Evolutionary conservation across 2,329 filamentous ascomycete genomes (phyloP).

Genomic region (Elsinoe batatas): DNA sequence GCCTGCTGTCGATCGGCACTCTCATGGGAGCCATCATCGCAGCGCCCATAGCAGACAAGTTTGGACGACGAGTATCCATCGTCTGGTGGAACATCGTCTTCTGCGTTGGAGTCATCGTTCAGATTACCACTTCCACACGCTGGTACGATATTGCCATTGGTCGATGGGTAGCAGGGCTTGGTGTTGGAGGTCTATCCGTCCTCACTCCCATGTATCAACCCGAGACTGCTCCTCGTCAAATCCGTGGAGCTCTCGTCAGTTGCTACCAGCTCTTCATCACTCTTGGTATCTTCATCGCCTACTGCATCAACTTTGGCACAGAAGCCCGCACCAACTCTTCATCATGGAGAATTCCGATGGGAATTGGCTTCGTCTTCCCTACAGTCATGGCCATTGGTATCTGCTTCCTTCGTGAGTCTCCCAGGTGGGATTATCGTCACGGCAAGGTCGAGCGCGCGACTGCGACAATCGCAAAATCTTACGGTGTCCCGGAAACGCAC

Average conservation of each 20-base stretch:
- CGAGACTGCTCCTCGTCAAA: constrained; percentile 9
- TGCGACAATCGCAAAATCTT: constrained; percentile 43
- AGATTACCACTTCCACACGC: constrained; percentile 46
- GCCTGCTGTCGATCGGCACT: constrained; percentile 49
- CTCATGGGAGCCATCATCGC: constrained; percentile 48
- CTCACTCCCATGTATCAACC: constrained; percentile 59
- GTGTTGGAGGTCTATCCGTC: constrained; percentile 55
- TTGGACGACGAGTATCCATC: constrained; percentile 54
- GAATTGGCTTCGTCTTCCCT: constrained; percentile 48
- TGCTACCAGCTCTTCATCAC: constrained; percentile 63
- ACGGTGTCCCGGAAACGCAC: constrained; percentile 48
- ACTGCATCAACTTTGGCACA: constrained; percentile 51
- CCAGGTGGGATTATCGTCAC: constrained; percentile 49
- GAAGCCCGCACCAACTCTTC: constrained; percentile 37
- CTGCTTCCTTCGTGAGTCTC: constrained; percentile 46
- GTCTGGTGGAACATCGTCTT: constrained; percentile 54
- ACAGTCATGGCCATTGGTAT: constrained; percentile 46
- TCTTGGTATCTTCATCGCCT: constrained; percentile 50
- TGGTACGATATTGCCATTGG: constrained; percentile 60
- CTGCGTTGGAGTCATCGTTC: constrained; percentile 54
- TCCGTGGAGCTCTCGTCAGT: constrained; percentile 23
- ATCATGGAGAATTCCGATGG: constrained; percentile 56
- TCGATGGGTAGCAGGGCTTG: constrained; percentile 55
- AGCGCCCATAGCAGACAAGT: constrained; percentile 51
- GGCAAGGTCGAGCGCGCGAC: constrained; percentile 43